These are phyloP conservation scores for Naganishia kalamii DNA, from an alignment of 768 basidiomycete genomes.

Conservation along the genomic window DNA sequence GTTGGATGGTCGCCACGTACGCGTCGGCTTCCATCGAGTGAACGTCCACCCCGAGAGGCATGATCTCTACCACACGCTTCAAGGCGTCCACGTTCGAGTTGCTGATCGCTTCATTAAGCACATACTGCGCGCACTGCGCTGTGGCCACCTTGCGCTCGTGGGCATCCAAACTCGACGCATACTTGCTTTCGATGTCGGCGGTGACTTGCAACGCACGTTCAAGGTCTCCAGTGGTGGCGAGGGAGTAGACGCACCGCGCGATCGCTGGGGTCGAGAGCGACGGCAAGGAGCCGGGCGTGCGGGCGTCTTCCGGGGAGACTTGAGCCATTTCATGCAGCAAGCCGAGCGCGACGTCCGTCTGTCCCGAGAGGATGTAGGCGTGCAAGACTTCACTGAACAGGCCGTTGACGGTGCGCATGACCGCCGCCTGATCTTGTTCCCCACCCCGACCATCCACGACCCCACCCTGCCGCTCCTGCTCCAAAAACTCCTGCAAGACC, in stretches of 20 bases:
- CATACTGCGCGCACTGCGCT: not conserved
- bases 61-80: not conserved
- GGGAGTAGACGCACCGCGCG: not conserved
- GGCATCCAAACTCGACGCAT: not conserved
- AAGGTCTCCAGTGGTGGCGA: not conserved
- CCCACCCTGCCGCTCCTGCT: not conserved
- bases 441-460: not conserved
- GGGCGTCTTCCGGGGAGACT: constrained; percentile 31
- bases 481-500: constrained; percentile 21
- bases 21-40: not conserved
- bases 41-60: not conserved
- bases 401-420: constrained; percentile 47
- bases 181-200: not conserved
- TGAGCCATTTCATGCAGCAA: constrained; percentile 68
- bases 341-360: constrained; percentile 59
- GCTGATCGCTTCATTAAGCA: not conserved
- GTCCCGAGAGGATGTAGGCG: constrained; percentile 61
- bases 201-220: not conserved
- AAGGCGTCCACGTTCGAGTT: not conserved
- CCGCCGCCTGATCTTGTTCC: constrained; percentile 15
- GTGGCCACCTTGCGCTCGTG: not conserved
- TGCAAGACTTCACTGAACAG: constrained; percentile 73
- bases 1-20: not conserved
- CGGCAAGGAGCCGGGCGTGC: not conserved
- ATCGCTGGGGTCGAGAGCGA: not conserved